Conservation (phyloP, 2,329 filamentous ascomycete species). For the Stachybotrys echinatus region DNA sequence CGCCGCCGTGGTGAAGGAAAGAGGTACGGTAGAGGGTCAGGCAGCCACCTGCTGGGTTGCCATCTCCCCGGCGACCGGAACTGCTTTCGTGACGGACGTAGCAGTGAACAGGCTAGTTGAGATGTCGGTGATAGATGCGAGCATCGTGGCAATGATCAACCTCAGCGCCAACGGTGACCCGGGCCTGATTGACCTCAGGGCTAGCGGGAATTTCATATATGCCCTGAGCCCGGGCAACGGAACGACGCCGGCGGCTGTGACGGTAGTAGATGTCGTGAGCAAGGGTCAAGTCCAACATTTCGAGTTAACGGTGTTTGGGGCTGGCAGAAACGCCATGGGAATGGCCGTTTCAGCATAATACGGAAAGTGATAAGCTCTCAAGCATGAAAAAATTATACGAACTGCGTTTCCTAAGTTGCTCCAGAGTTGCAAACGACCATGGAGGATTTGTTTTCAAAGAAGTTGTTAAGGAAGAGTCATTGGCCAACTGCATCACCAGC, state of each 20-base stretch:
- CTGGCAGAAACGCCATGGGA: not conserved
- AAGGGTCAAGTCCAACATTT: constrained; percentile 25
- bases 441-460: no score
- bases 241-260: constrained; percentile 26
- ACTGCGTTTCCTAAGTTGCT: no score
- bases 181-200: constrained; percentile 50
- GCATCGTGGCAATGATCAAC: constrained; percentile 36
- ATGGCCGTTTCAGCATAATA: not conserved
- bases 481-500: no score
- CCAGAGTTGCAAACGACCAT: no score
- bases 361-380: no score
- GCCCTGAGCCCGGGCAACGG: constrained; percentile 50
- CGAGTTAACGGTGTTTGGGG: constrained; percentile 15
- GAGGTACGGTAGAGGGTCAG: constrained; percentile 42
- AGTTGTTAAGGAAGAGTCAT: no score
- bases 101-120: constrained; percentile 48
- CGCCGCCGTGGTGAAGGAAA: constrained; percentile 28
- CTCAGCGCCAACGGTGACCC: constrained; percentile 39
- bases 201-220: constrained; percentile 51
- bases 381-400: no score
- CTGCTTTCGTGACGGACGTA: constrained; percentile 55
- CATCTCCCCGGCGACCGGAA: constrained; percentile 39
- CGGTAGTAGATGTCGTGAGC: constrained; percentile 28
- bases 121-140: constrained; percentile 44
- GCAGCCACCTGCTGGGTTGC: constrained; percentile 54